Conservation (phyloP, 352 stramenopile species). For the Albugo laibachii region DNA sequence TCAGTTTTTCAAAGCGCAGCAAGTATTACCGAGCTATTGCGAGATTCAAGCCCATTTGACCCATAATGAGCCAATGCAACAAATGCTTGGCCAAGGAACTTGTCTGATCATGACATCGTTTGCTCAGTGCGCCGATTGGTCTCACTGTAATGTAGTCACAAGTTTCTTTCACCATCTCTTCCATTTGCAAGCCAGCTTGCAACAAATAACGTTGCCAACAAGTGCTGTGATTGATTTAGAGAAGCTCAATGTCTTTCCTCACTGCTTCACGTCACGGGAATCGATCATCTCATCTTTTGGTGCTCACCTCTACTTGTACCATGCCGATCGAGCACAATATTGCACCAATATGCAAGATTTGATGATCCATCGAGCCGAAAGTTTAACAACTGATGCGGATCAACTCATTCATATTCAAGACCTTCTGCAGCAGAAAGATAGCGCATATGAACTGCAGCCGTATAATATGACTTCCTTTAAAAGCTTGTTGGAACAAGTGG, state of each 20-base stretch:
- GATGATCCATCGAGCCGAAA: conserved; percentile 11
- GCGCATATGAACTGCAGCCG: conserved; percentile 18
- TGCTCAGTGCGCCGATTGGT: too few relatives aligned
- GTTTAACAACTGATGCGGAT: conserved; percentile 9
- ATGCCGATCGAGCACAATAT: conserved; percentile 26
- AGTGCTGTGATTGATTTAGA: conserved; percentile 12
- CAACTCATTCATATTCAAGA: conserved; percentile 13
- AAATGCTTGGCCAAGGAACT: too few relatives aligned
- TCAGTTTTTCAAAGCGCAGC: too few relatives aligned
- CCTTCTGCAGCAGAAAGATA: conserved; percentile 14
- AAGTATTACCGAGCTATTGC: too few relatives aligned
- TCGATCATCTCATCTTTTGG: conserved; percentile 18
- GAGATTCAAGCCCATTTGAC: too few relatives aligned
- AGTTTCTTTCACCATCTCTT: too few relatives aligned
- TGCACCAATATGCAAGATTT: conserved; percentile 8
- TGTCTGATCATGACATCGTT: too few relatives aligned
- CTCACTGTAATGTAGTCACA: too few relatives aligned
- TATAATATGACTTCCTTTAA: conserved; percentile 13
- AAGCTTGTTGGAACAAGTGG: conserved; percentile 8
- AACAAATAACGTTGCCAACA: too few relatives aligned
- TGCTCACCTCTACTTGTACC: conserved; percentile 37
- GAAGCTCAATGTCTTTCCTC: conserved; percentile 31
- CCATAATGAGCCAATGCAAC: too few relatives aligned
- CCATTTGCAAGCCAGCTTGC: too few relatives aligned
- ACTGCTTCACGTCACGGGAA: conserved; percentile 34